Evolutionary conservation across 2,329 filamentous ascomycete species (phyloP).

Genomic region (Colletotrichum sp.): DNA sequence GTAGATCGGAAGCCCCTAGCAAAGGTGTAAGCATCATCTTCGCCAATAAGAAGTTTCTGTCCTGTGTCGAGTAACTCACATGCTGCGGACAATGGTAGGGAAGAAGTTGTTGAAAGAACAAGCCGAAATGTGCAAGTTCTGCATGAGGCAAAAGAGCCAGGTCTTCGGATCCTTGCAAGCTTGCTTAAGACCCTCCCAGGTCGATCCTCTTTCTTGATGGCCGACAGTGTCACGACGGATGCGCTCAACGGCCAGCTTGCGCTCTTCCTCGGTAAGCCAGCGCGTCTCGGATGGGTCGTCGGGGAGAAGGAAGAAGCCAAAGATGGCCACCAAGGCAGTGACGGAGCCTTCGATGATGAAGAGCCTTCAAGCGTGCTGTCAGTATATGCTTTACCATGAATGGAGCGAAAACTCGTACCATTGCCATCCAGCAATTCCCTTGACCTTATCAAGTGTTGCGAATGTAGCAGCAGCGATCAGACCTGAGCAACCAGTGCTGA

Average conservation of each 20-base stretch:
- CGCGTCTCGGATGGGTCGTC: conserved; percentile 30
- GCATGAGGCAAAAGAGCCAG: conserved; percentile 24
- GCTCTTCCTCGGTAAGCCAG: conserved; percentile 11
- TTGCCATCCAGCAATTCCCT: conserved; percentile 13
- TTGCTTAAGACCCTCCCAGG: conserved; percentile 11
- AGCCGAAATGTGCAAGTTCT: conserved; percentile 10
- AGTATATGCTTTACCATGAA: not conserved
- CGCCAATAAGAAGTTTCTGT: accelerated
- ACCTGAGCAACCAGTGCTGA: conserved; percentile 14
- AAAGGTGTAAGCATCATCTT: not conserved
- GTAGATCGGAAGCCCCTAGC: conserved; percentile 7
- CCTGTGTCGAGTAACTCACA: not conserved
- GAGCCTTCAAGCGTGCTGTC: not conserved
- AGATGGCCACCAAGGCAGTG: conserved; percentile 41
- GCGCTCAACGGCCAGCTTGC: not conserved
- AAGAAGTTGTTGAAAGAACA: conserved; percentile 26
- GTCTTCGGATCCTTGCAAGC: conserved; percentile 27
- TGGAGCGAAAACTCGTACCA: not conserved
- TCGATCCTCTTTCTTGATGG: conserved; percentile 2
- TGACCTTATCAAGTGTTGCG: not conserved
- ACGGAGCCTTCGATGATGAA: conserved; percentile 30
- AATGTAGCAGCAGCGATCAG: conserved; percentile 7
- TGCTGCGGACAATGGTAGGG: conserved; percentile 22
- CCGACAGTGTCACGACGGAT: conserved; percentile 15
- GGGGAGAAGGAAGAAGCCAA: conserved; percentile 41